Evolutionary conservation across 2,329 filamentous ascomycete genomes (phyloP).

Genomic region (Didymella pinodella): DNA sequence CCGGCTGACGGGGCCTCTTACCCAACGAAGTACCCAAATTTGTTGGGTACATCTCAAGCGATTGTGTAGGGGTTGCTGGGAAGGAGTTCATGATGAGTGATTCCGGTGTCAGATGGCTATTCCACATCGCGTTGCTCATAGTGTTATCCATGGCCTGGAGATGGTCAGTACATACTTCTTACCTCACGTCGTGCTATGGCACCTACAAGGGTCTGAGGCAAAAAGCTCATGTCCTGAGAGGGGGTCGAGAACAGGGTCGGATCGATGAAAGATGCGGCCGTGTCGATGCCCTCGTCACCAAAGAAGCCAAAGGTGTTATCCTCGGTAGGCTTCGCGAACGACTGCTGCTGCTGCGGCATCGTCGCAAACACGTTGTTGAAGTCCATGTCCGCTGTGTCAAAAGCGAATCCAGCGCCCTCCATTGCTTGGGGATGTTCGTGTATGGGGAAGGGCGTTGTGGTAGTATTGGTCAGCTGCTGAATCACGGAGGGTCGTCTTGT

Average conservation of each 20-base stretch:
- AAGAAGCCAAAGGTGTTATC: slow-evolving; percentile 46
- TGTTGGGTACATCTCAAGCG: slow-evolving; percentile 38
- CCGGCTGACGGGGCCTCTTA: slow-evolving; percentile 45
- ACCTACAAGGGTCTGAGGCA: slow-evolving; percentile 45
- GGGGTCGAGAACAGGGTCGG: slow-evolving; percentile 30
- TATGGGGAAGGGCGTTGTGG: slow-evolving; percentile 26
- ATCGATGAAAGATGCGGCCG: slow-evolving; percentile 34
- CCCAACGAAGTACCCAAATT: slow-evolving; percentile 28
- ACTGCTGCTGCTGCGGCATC: slow-evolving; percentile 29
- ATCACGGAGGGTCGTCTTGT: slow-evolving; percentile 31
- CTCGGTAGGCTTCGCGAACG: slow-evolving; percentile 40
- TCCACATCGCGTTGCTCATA: slow-evolving; percentile 37
- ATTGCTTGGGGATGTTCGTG: slow-evolving; percentile 27
- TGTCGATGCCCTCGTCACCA: slow-evolving; percentile 48
- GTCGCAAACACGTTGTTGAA: slow-evolving; percentile 40
- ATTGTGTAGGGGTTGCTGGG: slow-evolving; percentile 37
- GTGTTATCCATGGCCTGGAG: slow-evolving; percentile 46
- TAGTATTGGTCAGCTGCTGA: slow-evolving; percentile 25
- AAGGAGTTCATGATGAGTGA: slow-evolving; percentile 33
- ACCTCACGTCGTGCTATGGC: not conserved
- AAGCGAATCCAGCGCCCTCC: slow-evolving; percentile 44
- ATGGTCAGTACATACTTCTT: slow-evolving; percentile 18
- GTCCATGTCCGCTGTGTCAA: slow-evolving; percentile 42
- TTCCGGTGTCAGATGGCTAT: slow-evolving; percentile 35
- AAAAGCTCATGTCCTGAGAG: slow-evolving; percentile 34